Evolutionary conservation across 2,329 filamentous ascomycete genomes (phyloP).

Genomic region (Fonsecaea erecta): DNA sequence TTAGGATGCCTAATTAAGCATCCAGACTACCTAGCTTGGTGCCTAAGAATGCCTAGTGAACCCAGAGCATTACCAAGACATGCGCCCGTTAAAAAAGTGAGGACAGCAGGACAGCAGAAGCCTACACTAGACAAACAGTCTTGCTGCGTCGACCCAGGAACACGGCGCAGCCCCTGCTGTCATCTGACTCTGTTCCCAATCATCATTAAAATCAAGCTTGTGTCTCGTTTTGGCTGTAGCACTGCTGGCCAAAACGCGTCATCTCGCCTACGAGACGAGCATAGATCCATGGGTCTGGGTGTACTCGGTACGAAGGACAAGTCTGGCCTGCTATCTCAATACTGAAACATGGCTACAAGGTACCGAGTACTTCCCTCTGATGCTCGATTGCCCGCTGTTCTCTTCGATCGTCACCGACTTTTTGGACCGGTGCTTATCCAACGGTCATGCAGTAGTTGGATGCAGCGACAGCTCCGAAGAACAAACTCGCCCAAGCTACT

Average conservation of each 20-base stretch:
- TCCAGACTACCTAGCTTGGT: neutral
- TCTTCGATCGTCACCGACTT: slow-evolving; percentile 5
- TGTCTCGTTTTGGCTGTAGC: neutral
- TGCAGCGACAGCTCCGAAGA: neutral
- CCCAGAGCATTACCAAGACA: neutral
- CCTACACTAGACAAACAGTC: too few species aligned
- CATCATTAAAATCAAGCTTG: neutral
- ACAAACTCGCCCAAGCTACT: neutral
- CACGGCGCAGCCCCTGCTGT: neutral
- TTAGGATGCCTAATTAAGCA: neutral
- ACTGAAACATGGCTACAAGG: too few species aligned
- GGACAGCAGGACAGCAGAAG: neutral
- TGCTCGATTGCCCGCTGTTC: neutral
- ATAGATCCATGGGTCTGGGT: neutral
- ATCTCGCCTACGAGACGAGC: neutral
- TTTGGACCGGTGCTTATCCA: neutral
- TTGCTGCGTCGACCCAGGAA: neutral
- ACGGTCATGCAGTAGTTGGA: neutral
- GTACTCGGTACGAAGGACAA: neutral
- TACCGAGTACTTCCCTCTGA: neutral
- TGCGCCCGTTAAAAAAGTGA: neutral
- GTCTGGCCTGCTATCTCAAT: neutral
- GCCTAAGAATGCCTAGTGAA: neutral
- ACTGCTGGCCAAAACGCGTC: neutral
- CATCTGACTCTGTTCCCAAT: slow-evolving; percentile 5